Conservation (phyloP, 345 rosid genomes). For the rapeseed (Brassica napus) region Da-Ae NC_063434.1:11478001-11478500, state of each 20-base stretch:
- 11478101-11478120: slow-evolving; percentile 97
- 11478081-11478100: slow-evolving; percentile 91
- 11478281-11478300: slow-evolving; percentile 87
- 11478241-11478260: slow-evolving; percentile 71
- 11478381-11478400: slow-evolving; percentile 95
- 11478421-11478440: slow-evolving; percentile 90
- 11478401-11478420: slow-evolving; percentile 96
- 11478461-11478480: slow-evolving; percentile 99
- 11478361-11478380: slow-evolving; percentile 74
- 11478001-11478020: not conserved
- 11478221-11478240: slow-evolving; percentile 52
- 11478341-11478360: slow-evolving; percentile 84
- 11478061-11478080: slow-evolving; percentile 87
- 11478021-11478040: not conserved
- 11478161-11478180: slow-evolving; percentile 71
- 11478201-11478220: slow-evolving; percentile 82
- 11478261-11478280: slow-evolving; percentile 86
- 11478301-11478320: slow-evolving; percentile 80
- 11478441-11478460: slow-evolving; percentile 97
- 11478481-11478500: slow-evolving; percentile 98
- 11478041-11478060: slow-evolving; percentile 73
- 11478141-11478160: slow-evolving; percentile 75
- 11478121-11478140: slow-evolving; percentile 96
- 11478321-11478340: slow-evolving; percentile 85
- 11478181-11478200: slow-evolving; percentile 94